Evolutionary conservation across 495 filamentous ascomycete species (phyloP), one percentile per base, ranked within the genome.

Genomic region (Neurospora tetrasperma): DNA sequence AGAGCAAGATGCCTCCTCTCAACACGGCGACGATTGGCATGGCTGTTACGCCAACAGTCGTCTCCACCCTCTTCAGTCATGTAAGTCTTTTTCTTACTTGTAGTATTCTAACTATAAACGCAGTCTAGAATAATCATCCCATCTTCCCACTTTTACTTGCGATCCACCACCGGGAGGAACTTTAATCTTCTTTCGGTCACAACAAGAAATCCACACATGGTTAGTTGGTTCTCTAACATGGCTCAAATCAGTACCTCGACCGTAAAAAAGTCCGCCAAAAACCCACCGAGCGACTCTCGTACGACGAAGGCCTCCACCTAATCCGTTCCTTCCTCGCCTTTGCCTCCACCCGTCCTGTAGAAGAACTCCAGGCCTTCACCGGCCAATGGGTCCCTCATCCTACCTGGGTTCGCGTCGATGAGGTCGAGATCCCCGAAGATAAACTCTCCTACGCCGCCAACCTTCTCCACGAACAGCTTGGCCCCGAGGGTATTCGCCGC

Each of bases 321-420:
- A 90, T 98, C 73, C 92, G 92, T 69, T 89, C 90, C 43, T 98
- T 98, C 81, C 88, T 98, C 31, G 77, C 82, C 20, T 92, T 93
- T 77, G 90, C 93, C 2, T 94, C 94, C 2, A 89, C 92, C 74
- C 93, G 97, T 78, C 93, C 92, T 0, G 90, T 98, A 73, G 95
- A 98, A 81, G 94, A 98, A 42, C 80, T 98, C 20, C 95, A 98
- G 77, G 89, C 88, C 27, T 98, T 98, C 80, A 96, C 94, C 0
- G 84, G 87, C 31, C 94, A 97, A 85, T 93, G 91, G 88, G 94
- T 97, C 18, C 95, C 93, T 1, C 89, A 89, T 72, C 95, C 95
- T n/a, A 86, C 86, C 72, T 97, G 94, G 93, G 93, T 97, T 35
- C 90, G 89, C 73, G 89, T 91, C 18, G 89, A 96, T 69, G 84